These are phyloP conservation scores for Podospora pseudoanserina DNA, from an alignment of 495 filamentous ascomycete species.

Conservation along the genomic window DNA sequence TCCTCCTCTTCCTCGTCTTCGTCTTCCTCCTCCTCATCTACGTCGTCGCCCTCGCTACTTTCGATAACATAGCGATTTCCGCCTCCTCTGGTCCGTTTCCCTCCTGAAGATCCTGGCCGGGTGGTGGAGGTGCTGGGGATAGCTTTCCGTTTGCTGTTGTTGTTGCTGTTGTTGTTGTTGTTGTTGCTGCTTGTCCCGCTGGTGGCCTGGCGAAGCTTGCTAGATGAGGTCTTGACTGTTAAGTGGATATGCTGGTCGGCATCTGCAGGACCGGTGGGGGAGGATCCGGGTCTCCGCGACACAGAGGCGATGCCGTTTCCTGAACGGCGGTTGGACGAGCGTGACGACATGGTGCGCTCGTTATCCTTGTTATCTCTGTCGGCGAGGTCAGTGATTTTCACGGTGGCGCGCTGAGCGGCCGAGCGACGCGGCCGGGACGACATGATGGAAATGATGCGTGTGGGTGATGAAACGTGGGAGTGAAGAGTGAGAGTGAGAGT, in stretches of 20 bases:
- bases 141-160: constrained; percentile 21
- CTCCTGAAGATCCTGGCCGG: constrained; percentile 42
- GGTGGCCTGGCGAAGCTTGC: constrained; percentile 76
- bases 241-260: constrained; percentile 66
- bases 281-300: constrained; percentile 53
- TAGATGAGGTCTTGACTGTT: constrained; percentile 80
- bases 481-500: not conserved
- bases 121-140: constrained; percentile 26
- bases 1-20: constrained; percentile 41
- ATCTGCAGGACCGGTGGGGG: constrained; percentile 40
- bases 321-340: constrained; percentile 41
- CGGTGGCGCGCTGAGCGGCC: constrained; percentile 46
- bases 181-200: constrained; percentile 48
- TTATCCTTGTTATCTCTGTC: constrained; percentile 44
- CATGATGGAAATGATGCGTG: constrained; percentile 28
- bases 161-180: constrained; percentile 30
- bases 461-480: not conserved
- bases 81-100: constrained; percentile 53
- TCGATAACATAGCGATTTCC: constrained; percentile 68
- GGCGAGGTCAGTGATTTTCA: constrained; percentile 50
- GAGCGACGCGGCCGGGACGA: constrained; percentile 44
- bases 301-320: constrained; percentile 47
- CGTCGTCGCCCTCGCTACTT: constrained; percentile 50
- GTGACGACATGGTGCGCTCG: constrained; percentile 47
- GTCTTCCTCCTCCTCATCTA: constrained; percentile 45